These are phyloP conservation scores for Helicocarpus griseus DNA, from an alignment of 2,329 filamentous ascomycete species.

Conservation along the genomic window DNA sequence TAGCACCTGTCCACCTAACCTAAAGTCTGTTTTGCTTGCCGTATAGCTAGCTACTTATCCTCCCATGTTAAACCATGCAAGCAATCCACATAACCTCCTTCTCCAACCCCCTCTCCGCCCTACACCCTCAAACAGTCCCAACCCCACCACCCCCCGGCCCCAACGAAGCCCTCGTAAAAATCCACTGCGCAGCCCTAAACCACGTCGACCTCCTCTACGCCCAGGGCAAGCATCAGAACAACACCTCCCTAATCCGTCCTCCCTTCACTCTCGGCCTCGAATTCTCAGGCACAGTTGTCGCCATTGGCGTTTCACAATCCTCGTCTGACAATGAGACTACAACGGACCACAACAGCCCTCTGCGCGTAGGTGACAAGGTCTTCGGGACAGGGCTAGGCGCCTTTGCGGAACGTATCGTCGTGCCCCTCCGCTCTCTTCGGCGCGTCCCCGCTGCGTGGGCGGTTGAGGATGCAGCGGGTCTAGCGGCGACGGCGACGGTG, in stretches of 20 bases:
- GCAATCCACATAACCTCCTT: conserved; percentile 32
- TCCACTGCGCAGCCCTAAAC: conserved; percentile 49
- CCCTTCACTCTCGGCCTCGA: conserved; percentile 53
- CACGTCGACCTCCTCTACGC: conserved; percentile 54
- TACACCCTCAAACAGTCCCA: conserved; percentile 25
- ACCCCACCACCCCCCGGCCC: conserved; percentile 22
- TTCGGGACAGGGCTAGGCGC: conserved; percentile 45
- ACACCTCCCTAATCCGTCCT: conserved; percentile 42
- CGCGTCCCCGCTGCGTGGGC: conserved; percentile 39
- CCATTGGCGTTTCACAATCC: conserved; percentile 20
- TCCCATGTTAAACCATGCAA: conserved; percentile 25
- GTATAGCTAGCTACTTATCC: not conserved
- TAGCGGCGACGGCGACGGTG: conserved; percentile 45
- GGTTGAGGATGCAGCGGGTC: conserved; percentile 42
- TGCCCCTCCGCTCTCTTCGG: conserved; percentile 32
- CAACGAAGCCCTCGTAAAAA: conserved; percentile 36
- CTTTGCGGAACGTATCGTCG: conserved; percentile 43
- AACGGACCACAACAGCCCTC: no score
- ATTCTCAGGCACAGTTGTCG: conserved; percentile 46
- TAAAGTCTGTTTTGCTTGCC: not conserved
- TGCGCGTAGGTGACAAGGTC: conserved; percentile 40
- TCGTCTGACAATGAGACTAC: not conserved
- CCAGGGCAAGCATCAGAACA: conserved; percentile 52
- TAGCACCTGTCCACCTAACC: no score
- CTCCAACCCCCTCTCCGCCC: conserved; percentile 21